These are phyloP conservation scores for Buxus sempervirens DNA, from an alignment of 164 flowering plant species.

Conservation along the genomic window DNA sequence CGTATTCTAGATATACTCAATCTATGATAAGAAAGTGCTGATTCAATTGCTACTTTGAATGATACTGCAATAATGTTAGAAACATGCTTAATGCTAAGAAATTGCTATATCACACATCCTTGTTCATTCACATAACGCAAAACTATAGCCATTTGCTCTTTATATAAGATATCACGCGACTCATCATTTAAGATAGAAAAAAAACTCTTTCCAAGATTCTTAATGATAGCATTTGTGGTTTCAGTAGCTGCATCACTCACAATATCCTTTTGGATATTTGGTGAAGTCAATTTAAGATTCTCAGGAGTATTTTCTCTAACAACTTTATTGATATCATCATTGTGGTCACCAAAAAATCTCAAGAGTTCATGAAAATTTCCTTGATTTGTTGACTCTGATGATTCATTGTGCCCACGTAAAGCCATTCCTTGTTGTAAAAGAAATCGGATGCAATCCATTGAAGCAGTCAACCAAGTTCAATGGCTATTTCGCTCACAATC, in stretches of 20 bases:
- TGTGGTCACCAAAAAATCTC: neutral
- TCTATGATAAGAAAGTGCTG: too few species aligned
- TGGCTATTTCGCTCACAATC: neutral
- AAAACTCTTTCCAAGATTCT: too few species aligned
- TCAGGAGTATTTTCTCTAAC: conserved; percentile 19
- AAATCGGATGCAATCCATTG: conserved; percentile 9
- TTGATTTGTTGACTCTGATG: too few species aligned
- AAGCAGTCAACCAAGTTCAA: conserved; percentile 3
- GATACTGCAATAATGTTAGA: too few species aligned
- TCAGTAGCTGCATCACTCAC: too few species aligned
- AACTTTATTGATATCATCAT: conserved; percentile 11
- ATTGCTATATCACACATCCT: too few species aligned
- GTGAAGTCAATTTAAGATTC: conserved; percentile 5
- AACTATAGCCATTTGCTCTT: too few species aligned
- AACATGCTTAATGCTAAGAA: too few species aligned
- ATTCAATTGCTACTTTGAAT: too few species aligned
- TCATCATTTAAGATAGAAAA: neutral
- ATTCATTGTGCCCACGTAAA: conserved; percentile 26
- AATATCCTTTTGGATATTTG: too few species aligned
- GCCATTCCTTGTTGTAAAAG: conserved; percentile 13
- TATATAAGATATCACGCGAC: neutral
- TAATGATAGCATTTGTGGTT: too few species aligned
- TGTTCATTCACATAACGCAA: too few species aligned
- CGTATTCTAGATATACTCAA: conserved; percentile 1
- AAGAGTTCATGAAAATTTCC: conserved; percentile 21